Conservation (phyloP, 331 rosid genomes). For the Malus hybrid region DNA sequence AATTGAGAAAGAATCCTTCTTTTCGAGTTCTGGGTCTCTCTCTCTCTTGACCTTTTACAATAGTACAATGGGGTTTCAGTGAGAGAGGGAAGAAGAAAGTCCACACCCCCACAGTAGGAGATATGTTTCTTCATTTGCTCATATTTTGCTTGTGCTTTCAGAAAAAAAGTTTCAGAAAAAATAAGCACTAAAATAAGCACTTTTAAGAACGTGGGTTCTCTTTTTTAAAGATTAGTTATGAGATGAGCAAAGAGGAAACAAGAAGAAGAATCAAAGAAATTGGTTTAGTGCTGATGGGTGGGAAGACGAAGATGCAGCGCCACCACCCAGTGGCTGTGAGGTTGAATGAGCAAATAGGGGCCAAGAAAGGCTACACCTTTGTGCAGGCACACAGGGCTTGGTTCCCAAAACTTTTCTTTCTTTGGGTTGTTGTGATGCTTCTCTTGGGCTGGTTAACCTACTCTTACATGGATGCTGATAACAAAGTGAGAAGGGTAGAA, state of each 20-base stretch:
- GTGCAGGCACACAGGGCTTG: constrained; percentile 74
- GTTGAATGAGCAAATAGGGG: constrained; percentile 65
- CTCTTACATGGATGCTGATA: constrained; percentile 65
- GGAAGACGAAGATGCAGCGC: constrained; percentile 46
- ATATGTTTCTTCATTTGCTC: constrained; percentile 19
- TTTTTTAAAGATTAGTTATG: constrained; percentile 34
- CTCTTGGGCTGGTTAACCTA: constrained; percentile 43
- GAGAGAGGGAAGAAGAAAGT: constrained; percentile 4
- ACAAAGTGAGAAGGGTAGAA: constrained; percentile 73
- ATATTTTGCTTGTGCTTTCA: constrained; percentile 28
- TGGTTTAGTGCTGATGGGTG: constrained; percentile 35
- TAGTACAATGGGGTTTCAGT: constrained; percentile 22
- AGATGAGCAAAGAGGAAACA: constrained; percentile 25
- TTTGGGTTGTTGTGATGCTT: constrained; percentile 61
- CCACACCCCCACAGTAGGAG: not conserved
- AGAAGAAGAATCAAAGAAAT: constrained; percentile 17
- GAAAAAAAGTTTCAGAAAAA: constrained; percentile 31
- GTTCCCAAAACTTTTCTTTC: constrained; percentile 55
- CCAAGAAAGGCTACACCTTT: constrained; percentile 61
- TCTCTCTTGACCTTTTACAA: constrained; percentile 5
- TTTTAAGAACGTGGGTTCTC: constrained; percentile 31
- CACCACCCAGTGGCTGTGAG: constrained; percentile 56
- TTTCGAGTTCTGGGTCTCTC: constrained; percentile 39
- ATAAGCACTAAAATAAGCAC: constrained; percentile 30
- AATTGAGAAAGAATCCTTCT: constrained; percentile 13